Evolutionary conservation across 306 rosid species (phyloP), one percentile per base, ranked within the genome.

Genomic region (Lathyrus oleraceus): DNA sequence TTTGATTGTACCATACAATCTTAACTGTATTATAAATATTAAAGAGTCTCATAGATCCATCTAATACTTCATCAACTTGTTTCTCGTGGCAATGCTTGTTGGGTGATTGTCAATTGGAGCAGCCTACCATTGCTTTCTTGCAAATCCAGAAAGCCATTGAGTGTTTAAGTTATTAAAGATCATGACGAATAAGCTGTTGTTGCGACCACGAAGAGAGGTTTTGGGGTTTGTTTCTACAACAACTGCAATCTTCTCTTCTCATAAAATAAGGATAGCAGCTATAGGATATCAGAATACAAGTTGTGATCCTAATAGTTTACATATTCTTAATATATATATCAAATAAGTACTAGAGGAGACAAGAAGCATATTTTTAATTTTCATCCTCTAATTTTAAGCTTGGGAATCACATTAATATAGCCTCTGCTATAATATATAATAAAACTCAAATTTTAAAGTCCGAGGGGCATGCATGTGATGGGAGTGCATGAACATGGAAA

Each of bases 291-390:
- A 35, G 2, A 0, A 47, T 7, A n/a, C 10, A 47, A 1, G 6
- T 44, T 4, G 1, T 5, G 49, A 7, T 42, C 13, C 12, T 42
- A 42, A 17, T 44, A 14, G 10, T 47, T 15, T 10, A n/a, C 15
- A 47, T 16, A 28, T 42, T 42, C 15, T 52, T 16, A 21, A 81
- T 66, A 58, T 71, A 67, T 71, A 75, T 35, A 35, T 32, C 12
- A 67, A 48, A 61, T n/a, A 40, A n/a, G n/a, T n/a, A 53, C 32
- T 6, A 6, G 42, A 44, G 69, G 76, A 76, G 64, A 76, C 72
- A 67, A 35, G 14, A 53, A 58, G 70, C 65, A 60, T 76, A 23
- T 39, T 21, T 64, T 71, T 60, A 25, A 7, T 20, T 49, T 40
- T 23, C 36, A 25, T 2, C 38, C 61, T 2, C 6, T 19, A 12